Evolutionary conservation across 371 early-diverging fungal species (phyloP).

Genomic region (Mortierella sp.): DNA sequence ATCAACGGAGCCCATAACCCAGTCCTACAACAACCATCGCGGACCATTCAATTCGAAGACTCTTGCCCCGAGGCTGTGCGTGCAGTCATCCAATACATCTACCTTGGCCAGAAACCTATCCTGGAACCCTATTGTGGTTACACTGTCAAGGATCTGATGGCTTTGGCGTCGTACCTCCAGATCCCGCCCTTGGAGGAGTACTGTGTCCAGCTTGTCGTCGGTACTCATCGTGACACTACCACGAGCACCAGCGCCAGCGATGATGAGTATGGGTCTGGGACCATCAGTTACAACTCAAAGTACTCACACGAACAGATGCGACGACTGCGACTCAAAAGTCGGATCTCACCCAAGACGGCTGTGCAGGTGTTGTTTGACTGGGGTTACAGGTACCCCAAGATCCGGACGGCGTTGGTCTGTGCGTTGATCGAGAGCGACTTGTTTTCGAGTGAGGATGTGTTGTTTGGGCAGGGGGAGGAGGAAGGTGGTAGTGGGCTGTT

Average conservation of each 20-base stretch:
- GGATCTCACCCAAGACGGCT: constrained; percentile 5
- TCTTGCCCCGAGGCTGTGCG: constrained; percentile 31
- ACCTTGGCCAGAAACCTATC: constrained; percentile 27
- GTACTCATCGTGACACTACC: not conserved
- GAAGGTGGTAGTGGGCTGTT: not conserved
- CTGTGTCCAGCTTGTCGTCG: constrained; percentile 41
- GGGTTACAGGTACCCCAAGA: constrained; percentile 35
- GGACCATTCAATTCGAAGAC: constrained; percentile 45
- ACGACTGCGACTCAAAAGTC: not conserved
- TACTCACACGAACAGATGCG: not conserved
- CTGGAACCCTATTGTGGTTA: constrained; percentile 32
- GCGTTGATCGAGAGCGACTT: not conserved
- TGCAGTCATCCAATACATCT: constrained; percentile 38
- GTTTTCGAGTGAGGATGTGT: constrained; percentile 6
- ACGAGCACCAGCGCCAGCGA: not conserved
- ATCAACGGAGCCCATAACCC: no score
- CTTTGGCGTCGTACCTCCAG: constrained; percentile 29
- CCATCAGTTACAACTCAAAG: no score
- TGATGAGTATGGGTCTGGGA: not conserved
- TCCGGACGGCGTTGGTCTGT: constrained; percentile 28
- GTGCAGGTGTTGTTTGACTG: constrained; percentile 43
- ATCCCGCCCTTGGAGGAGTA: constrained; percentile 30
- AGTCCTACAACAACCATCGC: constrained; percentile 1
- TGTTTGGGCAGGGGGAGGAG: not conserved
- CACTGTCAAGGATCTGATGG: constrained; percentile 48